Evolutionary conservation across 768 basidiomycete genomes (phyloP).

Genomic region (Tylopilus plumbeoviolaceoides): DNA sequence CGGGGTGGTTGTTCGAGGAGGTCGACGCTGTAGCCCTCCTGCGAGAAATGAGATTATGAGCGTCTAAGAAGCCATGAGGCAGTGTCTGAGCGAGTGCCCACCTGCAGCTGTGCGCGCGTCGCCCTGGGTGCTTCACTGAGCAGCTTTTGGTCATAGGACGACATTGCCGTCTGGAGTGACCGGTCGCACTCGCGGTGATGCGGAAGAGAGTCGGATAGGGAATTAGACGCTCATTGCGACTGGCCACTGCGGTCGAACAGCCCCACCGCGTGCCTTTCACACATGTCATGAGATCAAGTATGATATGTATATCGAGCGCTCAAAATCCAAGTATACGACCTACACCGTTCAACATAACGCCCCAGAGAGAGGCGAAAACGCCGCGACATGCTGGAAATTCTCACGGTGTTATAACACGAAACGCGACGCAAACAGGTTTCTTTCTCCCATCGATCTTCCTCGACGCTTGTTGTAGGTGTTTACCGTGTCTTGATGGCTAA

Average conservation of each 20-base stretch:
- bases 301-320: not conserved
- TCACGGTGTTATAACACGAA: slow-evolving; percentile 7
- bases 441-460: slow-evolving; percentile 2
- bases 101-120: slow-evolving; percentile 42
- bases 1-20: slow-evolving; percentile 32
- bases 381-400: slow-evolving; percentile 4
- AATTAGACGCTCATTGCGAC: slow-evolving; percentile 16
- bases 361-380: no score
- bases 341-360: not conserved
- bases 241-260: slow-evolving; percentile 15
- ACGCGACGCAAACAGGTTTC: not conserved
- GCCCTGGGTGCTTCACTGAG: slow-evolving; percentile 39
- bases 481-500: slow-evolving; percentile 4
- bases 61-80: slow-evolving; percentile 1
- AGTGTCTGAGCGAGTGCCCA: slow-evolving; percentile 26
- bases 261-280: slow-evolving; percentile 21
- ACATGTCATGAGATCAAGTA: not conserved
- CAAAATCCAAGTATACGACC: not conserved
- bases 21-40: slow-evolving; percentile 56
- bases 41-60: not conserved
- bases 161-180: slow-evolving; percentile 14
- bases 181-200: not conserved
- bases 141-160: slow-evolving; percentile 38
- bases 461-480: slow-evolving; percentile 2
- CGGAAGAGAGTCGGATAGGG: slow-evolving; percentile 1